Evolutionary conservation across 2,329 filamentous ascomycete genomes (phyloP), one percentile per base, ranked within the genome.

Genomic region (Decorospora gaudefroyi): DNA sequence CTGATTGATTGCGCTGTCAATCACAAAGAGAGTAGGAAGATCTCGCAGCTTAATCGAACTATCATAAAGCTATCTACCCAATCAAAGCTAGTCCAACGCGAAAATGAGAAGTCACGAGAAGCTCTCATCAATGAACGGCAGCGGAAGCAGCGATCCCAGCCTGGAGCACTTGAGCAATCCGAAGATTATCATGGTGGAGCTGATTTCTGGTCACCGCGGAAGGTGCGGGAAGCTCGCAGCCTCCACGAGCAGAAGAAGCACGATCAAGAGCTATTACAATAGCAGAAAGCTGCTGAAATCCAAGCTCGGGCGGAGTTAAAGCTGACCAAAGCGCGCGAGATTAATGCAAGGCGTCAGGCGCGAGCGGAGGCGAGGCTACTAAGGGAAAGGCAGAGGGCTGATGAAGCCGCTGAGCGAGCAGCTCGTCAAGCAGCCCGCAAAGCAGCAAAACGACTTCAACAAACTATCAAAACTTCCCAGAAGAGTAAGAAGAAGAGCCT

Each of bases 181-280:
- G 6, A 42, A 30, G 31, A 42, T 7, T 25, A 41, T 32, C 28
- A 44, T 17, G 41, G 41, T 31, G 26, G 41, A 10, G 41, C 33
- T 30, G n/a, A 31, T 19, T 31, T 37, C 33, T 44, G 27, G 32
- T 44, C 41, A 17, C 41, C 41, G 15, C 31, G 33, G 17, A 44
- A 38, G 15, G 32, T 36, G 10, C 21, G 28, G 25, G 27, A 36
- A 26, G 41, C 41, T 19, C 41, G 41, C 26, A 13, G 26, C 16
- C 21, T 19, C 21, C 21, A 35, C 21, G n/a, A 35, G 19, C 19
- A 4, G 4, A 12, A 25, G 16, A 22, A 23, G 19, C 32, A 8
- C 21, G 32, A 35, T 19, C 21, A 26, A 8, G 40, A 42, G 31
- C 15, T 22, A 10, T 16, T 21, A 35, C 31, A 42, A 35, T 31